Conservation (phyloP, 2,329 filamentous ascomycete species). For the Teratosphaeria gauchensis region DNA sequence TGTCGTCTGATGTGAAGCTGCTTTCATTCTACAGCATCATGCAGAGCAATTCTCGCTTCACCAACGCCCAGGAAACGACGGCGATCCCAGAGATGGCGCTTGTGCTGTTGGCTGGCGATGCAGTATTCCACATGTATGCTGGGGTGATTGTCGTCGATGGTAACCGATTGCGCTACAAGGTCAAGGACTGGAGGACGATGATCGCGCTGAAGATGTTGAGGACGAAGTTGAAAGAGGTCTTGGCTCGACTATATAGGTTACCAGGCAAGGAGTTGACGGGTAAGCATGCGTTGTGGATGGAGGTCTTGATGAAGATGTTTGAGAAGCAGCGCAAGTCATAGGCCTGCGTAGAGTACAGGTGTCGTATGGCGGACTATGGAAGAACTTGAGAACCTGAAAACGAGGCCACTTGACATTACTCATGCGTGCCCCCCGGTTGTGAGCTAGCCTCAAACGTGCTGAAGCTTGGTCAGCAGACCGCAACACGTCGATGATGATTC, state of each 20-base stretch:
- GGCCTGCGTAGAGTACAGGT: not conserved
- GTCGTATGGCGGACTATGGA: no score
- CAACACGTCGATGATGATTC: not conserved
- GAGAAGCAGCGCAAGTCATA: conserved; percentile 1
- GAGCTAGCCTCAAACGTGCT: not conserved
- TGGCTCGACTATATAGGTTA: conserved; percentile 58
- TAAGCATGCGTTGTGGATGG: conserved; percentile 35
- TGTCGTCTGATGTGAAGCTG: conserved; percentile 51
- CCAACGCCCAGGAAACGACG: conserved; percentile 78
- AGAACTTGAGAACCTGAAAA: no score
- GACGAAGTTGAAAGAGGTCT: conserved; percentile 61
- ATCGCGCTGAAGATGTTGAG: conserved; percentile 79
- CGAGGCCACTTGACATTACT: not conserved
- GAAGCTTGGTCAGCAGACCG: not conserved
- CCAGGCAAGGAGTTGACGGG: conserved; percentile 31
- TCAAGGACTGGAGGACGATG: conserved; percentile 83
- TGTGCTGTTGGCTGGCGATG: conserved; percentile 76
- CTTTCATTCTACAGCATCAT: conserved; percentile 96
- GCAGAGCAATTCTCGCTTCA: conserved; percentile 73
- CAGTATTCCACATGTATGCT: conserved; percentile 80
- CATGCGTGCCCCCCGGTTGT: not conserved
- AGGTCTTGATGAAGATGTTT: conserved; percentile 15
- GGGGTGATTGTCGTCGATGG: conserved; percentile 81
- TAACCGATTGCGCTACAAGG: conserved; percentile 72
- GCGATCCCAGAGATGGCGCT: conserved; percentile 63